Evolutionary conservation across 2,329 filamentous ascomycete genomes (phyloP), one percentile per base, ranked within the genome.

Genomic region (Pseudogymnoascus pannorum): DNA sequence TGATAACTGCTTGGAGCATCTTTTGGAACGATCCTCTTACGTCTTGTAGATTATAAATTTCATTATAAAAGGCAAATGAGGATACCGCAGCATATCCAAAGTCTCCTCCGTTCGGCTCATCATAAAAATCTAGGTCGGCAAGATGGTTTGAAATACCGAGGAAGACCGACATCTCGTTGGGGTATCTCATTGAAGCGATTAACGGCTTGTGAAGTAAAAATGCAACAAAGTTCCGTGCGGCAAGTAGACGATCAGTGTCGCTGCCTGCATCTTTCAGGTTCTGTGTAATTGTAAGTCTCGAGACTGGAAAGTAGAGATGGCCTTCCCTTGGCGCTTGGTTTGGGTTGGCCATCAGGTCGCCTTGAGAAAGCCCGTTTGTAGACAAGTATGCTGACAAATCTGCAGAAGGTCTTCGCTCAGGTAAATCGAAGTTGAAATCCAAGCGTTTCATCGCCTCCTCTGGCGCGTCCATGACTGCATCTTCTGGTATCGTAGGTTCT

Each of bases 1-100:
- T 78, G n/a, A 97, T 82, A 54, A 97, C 81, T 0, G 87, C 89
- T 74, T 97, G 91, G 22, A 97, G 80, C 0, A 90, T 96, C 79
- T 94, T 95, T 71, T 96, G 91, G 24, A 88, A 83, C 71, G 90
- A 96, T 63, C 83, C 78, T 60, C 92, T 82, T 54, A 96, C 87
- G 73, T 97, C 93, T 2, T 85, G 88, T 31, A 97, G 76, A 18
- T 79, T 81, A 64, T 92, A 78, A 72, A 94, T 88, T 54, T 92
- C 87, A 63, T 92, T 84, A 69, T 92, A 95, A 68, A 83, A 84
- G 64, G 85, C 79, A 67, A 92, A 91, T 71, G 86, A 87, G 14
- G 84, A 77, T 51, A 85, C 78, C 1, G 84, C 83, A 1, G 79
- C 78, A 59, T 82, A 80, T 40, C 86, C 86, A 71, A 82, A 87